These are phyloP conservation scores for Penicillium verhagenii DNA, from an alignment of 495 filamentous ascomycete genomes.

Conservation along the genomic window DNA sequence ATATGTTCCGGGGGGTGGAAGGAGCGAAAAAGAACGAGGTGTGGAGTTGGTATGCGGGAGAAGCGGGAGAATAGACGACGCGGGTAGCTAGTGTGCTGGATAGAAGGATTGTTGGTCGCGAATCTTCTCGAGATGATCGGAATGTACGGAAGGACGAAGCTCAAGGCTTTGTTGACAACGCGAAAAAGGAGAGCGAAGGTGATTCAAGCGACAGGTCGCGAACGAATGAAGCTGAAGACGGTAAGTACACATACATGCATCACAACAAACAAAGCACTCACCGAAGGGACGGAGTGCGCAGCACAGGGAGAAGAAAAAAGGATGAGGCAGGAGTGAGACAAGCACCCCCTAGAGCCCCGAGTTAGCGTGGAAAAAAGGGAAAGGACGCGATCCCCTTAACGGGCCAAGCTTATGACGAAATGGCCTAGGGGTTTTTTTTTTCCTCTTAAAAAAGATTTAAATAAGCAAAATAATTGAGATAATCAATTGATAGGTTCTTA, in stretches of 20 bases:
- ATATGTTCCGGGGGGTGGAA: background rate
- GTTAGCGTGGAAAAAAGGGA: background rate
- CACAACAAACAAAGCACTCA: background rate
- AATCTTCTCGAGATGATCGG: too few relatives aligned
- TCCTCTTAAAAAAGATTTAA: background rate
- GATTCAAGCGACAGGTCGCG: conserved; percentile 5
- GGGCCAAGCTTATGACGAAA: background rate
- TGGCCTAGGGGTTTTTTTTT: background rate
- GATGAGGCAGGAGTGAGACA: conserved; percentile 16
- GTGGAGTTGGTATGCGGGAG: background rate
- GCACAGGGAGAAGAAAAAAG: conserved; percentile 12
- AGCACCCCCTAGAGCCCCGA: conserved; percentile 1
- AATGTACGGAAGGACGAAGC: too few relatives aligned
- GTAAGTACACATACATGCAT: conserved; percentile 4
- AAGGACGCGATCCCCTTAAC: background rate
- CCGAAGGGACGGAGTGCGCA: conserved; percentile 20
- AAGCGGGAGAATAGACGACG: background rate
- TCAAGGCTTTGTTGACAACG: too few relatives aligned
- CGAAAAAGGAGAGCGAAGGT: background rate
- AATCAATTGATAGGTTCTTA: too few relatives aligned
- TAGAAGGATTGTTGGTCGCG: background rate
- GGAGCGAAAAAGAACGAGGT: too few relatives aligned
- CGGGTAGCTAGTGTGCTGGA: too few relatives aligned
- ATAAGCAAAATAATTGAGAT: too few relatives aligned
- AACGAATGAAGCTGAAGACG: conserved; percentile 7